Percentiles rank a stretch among this genome's conserved stretches.
Evolutionary conservation across 2,329 filamentous ascomycete species (phyloP).

Genomic region (Juglanconis sp.): DNA sequence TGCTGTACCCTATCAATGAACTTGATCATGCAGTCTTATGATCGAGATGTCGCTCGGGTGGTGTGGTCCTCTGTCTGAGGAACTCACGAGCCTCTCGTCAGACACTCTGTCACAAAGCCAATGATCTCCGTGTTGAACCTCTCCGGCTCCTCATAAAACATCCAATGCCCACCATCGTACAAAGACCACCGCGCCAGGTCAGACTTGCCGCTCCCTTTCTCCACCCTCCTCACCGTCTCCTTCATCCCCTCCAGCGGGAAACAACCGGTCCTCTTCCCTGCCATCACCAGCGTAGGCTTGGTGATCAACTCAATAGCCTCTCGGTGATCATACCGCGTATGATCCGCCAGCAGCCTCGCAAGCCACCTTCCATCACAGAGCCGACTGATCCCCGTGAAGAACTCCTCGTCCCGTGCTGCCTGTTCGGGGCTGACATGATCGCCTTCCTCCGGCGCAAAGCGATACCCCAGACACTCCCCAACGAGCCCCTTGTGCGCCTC

Average conservation of each 20-base stretch:
- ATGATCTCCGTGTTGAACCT: slow-evolving; percentile 33
- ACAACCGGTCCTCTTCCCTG: slow-evolving; percentile 34
- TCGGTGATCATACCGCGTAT: slow-evolving; percentile 40
- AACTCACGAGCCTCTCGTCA: neutral
- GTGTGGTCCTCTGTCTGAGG: neutral
- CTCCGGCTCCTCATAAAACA: slow-evolving; percentile 39
- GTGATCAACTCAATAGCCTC: slow-evolving; percentile 34
- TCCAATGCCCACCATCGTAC: slow-evolving; percentile 37
- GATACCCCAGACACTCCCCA: slow-evolving; percentile 34
- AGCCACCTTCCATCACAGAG: slow-evolving; percentile 36
- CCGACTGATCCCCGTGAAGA: slow-evolving; percentile 32
- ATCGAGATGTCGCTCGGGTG: no score
- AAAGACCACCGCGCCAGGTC: slow-evolving; percentile 26
- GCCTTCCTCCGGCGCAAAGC: slow-evolving; percentile 23
- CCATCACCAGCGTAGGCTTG: slow-evolving; percentile 34
- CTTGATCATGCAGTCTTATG: no score
- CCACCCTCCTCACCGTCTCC: slow-evolving; percentile 32
- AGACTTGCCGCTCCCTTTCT: slow-evolving; percentile 20
- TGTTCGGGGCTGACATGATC: slow-evolving; percentile 25
- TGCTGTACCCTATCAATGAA: no score
- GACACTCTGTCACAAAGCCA: slow-evolving; percentile 25
- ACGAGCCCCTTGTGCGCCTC: slow-evolving; percentile 31
- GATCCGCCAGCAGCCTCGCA: slow-evolving; percentile 35
- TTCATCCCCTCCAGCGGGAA: slow-evolving; percentile 36
- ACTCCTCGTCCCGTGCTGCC: slow-evolving; percentile 29